A percentile compares a stretch with the other conserved stretches of the same genome.
Evolutionary conservation across 2,329 filamentous ascomycete species (phyloP).

Genomic region (Venturia effusa): DNA sequence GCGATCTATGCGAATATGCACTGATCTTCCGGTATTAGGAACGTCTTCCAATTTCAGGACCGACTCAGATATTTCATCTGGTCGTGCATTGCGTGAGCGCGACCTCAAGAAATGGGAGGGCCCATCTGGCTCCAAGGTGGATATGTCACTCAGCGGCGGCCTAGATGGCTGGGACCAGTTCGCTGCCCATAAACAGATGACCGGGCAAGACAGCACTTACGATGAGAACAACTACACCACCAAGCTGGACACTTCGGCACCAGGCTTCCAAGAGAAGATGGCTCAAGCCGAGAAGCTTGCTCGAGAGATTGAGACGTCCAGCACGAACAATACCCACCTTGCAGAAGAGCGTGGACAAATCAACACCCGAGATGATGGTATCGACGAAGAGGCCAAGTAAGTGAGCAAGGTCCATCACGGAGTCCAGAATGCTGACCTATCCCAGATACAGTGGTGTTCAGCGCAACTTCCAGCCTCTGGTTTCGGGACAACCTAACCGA

Average conservation of each 20-base stretch:
- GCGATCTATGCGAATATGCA: constrained; percentile 6
- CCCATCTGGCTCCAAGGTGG: constrained; percentile 45
- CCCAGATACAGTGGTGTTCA: constrained; percentile 81
- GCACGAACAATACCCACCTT: constrained; percentile 67
- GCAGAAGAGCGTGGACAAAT: constrained; percentile 77
- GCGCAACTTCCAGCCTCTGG: constrained; percentile 58
- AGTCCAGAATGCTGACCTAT: constrained; percentile 14
- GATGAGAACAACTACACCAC: constrained; percentile 95
- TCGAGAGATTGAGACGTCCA: constrained; percentile 68
- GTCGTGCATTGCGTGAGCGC: constrained; percentile 58
- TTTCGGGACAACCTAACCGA: constrained; percentile 51
- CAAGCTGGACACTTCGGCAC: constrained; percentile 71
- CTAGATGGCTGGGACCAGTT: constrained; percentile 75
- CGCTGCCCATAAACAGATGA: constrained; percentile 74
- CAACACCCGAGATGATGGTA: constrained; percentile 51
- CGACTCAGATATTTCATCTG: constrained; percentile 76
- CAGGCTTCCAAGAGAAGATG: constrained; percentile 66
- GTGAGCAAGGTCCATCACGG: constrained; percentile 18
- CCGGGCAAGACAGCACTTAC: constrained; percentile 82
- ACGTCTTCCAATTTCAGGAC: constrained; percentile 65
- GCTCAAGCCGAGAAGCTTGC: constrained; percentile 75
- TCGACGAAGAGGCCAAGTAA: constrained; percentile 88
- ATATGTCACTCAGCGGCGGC: constrained; percentile 52
- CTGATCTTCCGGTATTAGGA: constrained; percentile 36
- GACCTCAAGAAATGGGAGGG: constrained; percentile 74